Evolutionary conservation across 768 basidiomycete genomes (phyloP), one percentile per base, ranked within the genome.

Genomic region (Floccularia luteovirens): DNA sequence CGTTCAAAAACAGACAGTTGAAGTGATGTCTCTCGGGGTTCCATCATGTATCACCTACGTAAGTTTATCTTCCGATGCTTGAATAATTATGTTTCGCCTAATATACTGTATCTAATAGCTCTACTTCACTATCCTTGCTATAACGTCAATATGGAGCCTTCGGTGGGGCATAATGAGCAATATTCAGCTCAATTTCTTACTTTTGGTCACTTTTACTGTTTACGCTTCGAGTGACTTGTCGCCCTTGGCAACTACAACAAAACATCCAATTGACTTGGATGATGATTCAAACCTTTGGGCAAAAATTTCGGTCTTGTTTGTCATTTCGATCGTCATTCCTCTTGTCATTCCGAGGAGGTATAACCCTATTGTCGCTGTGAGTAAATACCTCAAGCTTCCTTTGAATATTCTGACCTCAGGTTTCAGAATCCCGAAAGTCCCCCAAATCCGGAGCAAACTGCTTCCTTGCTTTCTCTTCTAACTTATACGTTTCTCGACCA

Each of bases 161-260:
- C n/a, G n/a, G n/a, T n/a, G n/a, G n/a, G n/a, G n/a, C n/a, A n/a
- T n/a, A n/a, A n/a, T n/a, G n/a, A n/a, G n/a, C n/a, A n/a, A n/a
- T n/a, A n/a, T n/a, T n/a, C n/a, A n/a, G n/a, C n/a, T n/a, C n/a
- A n/a, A n/a, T n/a, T n/a, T 30, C 27, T 14, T 66, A 31, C 40
- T 79, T 7, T 45, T 75, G 4, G 48, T 59, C 23, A 55, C 60
- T 0, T 67, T 72, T 47, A 41, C 39, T 1, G 61, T 78, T 1
- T 79, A 69, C 46, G 54, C 59, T 19, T 79, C 75, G 44, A 67
- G 79, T 10, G 68, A 75, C 44, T 35, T 81, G 6, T 79, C 66
- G 60, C 79, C 80, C 2, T 51, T 79, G 3, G 60, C 66, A 3
- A 81, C 77, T 0, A 75, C 60, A 50, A 56, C 59, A 5, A 30